Base-by-base conservation (phyloP, 306 rosid species). In the Oxytropis ochrocephala region DNA sequence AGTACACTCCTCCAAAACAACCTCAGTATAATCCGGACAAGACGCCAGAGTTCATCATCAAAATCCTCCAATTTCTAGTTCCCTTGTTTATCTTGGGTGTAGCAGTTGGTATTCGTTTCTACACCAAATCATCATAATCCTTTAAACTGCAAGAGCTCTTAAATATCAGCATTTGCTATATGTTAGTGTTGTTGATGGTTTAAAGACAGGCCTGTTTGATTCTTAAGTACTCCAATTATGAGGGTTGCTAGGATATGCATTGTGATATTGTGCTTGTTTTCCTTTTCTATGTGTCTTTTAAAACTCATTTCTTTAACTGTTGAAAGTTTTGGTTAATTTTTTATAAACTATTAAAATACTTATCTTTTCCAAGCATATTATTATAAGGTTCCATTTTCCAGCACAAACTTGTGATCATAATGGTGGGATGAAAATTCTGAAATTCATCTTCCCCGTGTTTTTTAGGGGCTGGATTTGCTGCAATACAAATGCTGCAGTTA, bases 51-150 rank as follows among this genome's bases (percentile, higher is more conserved):
- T 88, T 88, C 74, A 8, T 90, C 64, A 71, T 84, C 81, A 88
- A 64, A 89, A 18, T 94, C 75, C 96, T 94, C 73, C 97, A 88
- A 72, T 80, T 90, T 75, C 87, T 94, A 32, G 82, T 86, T 70
- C 98, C 98, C 42, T 65, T 91, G 59, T 10, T 91, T 21, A 85
- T 94, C 80, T 84, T 94, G 82, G 97, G 88, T 6, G 14, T 85
- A 46, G 98, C 98, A 0, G 63, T 88, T 4, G 91, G 90, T 29
- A 30, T 90, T 75, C 94, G 88, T 63, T 82, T 86, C 88, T 88
- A 86, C 75, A 78, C 85, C 71, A 88, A 84, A 74, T 72, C 90
- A 14, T 18, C 86, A 19, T 79, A 76, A 70, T 55, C 76, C 29
- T 63, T 51, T 51, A 52, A 61, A 64, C 55, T 17, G 38, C 75